A percentile compares a stretch with the other conserved stretches of the same genome.
Conservation (phyloP, 2,329 filamentous ascomycete genomes). For the Nigrospora osmanthi region DNA sequence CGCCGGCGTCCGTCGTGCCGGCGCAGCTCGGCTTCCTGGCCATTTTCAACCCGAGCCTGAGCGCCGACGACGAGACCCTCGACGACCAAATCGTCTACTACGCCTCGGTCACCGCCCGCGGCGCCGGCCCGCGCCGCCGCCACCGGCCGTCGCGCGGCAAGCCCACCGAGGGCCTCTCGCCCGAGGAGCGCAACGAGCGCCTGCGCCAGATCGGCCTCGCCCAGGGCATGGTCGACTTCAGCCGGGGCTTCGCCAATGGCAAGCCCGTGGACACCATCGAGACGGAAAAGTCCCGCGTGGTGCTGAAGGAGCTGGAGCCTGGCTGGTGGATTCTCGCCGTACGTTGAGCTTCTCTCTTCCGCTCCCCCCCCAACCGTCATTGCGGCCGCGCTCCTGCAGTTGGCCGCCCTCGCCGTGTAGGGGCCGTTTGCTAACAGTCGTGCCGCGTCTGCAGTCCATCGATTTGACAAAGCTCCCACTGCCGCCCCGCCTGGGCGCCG, state of each 20-base stretch:
- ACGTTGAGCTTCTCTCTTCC: constrained; percentile 23
- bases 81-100: constrained; percentile 90
- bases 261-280: constrained; percentile 77
- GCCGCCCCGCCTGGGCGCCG: constrained; percentile 41
- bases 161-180: constrained; percentile 35
- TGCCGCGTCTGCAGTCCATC: constrained; percentile 50
- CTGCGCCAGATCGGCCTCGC: constrained; percentile 90
- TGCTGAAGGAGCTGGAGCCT: constrained; percentile 78
- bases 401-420: not conserved
- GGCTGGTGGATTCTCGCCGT: constrained; percentile 96
- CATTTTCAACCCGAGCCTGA: constrained; percentile 81
- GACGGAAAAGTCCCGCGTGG: constrained; percentile 78
- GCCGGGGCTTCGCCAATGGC: constrained; percentile 75
- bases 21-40: constrained; percentile 85
- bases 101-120: constrained; percentile 50
- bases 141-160: constrained; percentile 28
- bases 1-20: constrained; percentile 44
- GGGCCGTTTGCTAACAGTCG: constrained; percentile 6
- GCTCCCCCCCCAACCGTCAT: not conserved
- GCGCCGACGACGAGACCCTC: constrained; percentile 58
- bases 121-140: constrained; percentile 30
- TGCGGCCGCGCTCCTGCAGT: too few species aligned
- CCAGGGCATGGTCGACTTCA: constrained; percentile 93
- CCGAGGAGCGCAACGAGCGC: constrained; percentile 74
- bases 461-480: constrained; percentile 68